These are phyloP conservation scores for Diospyros lotus DNA, from an alignment of 148 eudicot species.

Conservation along the genomic window DNA sequence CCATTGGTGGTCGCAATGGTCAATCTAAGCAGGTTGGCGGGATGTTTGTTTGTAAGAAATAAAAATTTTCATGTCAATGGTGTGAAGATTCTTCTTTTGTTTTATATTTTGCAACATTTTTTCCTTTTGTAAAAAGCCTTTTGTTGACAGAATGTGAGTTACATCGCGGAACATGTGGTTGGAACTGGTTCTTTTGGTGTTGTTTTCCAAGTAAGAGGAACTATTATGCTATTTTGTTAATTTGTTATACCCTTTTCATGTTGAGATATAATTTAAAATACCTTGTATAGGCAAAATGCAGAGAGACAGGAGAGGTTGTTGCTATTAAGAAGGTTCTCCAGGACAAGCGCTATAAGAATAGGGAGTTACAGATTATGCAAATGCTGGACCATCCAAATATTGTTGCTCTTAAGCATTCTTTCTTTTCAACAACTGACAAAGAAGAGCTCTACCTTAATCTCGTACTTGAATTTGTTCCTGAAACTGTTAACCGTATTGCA, in stretches of 20 bases:
- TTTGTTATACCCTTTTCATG: slow-evolving; percentile 5
- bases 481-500: slow-evolving; percentile 90
- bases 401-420: slow-evolving; percentile 93
- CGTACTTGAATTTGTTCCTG: slow-evolving; percentile 96
- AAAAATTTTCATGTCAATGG: too few species aligned
- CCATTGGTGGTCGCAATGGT: slow-evolving; percentile 88
- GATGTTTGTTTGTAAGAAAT: background rate
- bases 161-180: slow-evolving; percentile 95
- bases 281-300: slow-evolving; percentile 80
- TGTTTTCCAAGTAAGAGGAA: slow-evolving; percentile 71
- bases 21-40: slow-evolving; percentile 86
- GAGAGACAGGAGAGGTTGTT: slow-evolving; percentile 97
- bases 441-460: slow-evolving; percentile 97
- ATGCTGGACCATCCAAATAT: slow-evolving; percentile 98
- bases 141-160: slow-evolving; percentile 65
- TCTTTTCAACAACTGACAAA: slow-evolving; percentile 86
- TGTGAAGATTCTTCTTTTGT: background rate
- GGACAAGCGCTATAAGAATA: slow-evolving; percentile 98
- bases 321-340: slow-evolving; percentile 99
- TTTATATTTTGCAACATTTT: slow-evolving; percentile 13
- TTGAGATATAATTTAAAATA: background rate
- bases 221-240: background rate
- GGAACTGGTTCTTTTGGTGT: slow-evolving; percentile 99
- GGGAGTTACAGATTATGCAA: slow-evolving; percentile 98
- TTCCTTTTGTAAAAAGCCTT: background rate